Percentiles rank a stretch among this genome's conserved stretches.
These are phyloP conservation scores for Podaxis pistillaris DNA, from an alignment of 768 basidiomycete species.

Conservation along the genomic window DNA sequence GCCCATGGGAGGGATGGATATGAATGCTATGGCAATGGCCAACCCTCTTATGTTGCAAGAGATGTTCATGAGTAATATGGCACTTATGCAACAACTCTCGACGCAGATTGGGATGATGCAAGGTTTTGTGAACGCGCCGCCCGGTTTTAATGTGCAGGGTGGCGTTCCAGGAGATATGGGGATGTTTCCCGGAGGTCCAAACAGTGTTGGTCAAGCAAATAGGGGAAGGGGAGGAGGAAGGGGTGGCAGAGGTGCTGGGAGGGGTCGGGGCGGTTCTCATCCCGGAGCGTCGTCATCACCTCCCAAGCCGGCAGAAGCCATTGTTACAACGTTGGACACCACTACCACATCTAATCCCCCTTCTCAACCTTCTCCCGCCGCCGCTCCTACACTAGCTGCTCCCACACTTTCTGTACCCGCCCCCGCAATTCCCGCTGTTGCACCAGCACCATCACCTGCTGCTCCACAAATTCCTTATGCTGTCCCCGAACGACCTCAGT, in stretches of 20 bases:
- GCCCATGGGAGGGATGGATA: constrained; percentile 50
- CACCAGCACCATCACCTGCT: constrained; percentile 29
- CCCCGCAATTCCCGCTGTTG: constrained; percentile 28
- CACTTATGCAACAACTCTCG: constrained; percentile 92
- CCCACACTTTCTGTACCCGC: constrained; percentile 23
- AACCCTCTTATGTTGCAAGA: constrained; percentile 80
- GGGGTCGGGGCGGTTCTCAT: constrained; percentile 46
- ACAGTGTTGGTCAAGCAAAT: constrained; percentile 31
- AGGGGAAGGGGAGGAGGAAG: constrained; percentile 37
- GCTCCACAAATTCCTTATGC: constrained; percentile 46
- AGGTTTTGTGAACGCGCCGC: constrained; percentile 49
- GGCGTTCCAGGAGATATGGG: constrained; percentile 52
- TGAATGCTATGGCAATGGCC: constrained; percentile 51
- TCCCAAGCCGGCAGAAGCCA: constrained; percentile 11
- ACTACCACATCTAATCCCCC: constrained; percentile 19
- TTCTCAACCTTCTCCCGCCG: constrained; percentile 17
- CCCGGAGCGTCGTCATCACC: constrained; percentile 20
- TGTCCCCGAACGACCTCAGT: constrained; percentile 77
- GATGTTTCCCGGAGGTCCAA: constrained; percentile 44
- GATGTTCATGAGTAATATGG: constrained; percentile 91
- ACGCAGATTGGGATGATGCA: constrained; percentile 76
- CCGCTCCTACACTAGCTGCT: constrained; percentile 22
- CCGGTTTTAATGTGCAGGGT: constrained; percentile 60
- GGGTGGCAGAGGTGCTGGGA: constrained; percentile 43
- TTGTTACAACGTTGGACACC: constrained; percentile 15